Evolutionary conservation across 2,329 filamentous ascomycete species (phyloP).

Genomic region (Xylaria sp.): DNA sequence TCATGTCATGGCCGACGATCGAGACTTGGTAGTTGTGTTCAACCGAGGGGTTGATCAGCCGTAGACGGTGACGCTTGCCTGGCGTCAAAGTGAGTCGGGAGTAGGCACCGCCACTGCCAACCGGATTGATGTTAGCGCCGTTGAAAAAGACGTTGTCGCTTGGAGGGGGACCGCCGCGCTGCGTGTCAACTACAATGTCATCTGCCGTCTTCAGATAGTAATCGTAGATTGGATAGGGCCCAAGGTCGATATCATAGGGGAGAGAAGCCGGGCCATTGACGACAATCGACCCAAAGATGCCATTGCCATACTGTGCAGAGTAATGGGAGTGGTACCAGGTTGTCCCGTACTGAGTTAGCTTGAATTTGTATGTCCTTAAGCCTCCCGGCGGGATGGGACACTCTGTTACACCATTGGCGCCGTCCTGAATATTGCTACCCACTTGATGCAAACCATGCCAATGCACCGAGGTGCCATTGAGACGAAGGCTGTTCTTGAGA

Average conservation of each 20-base stretch:
- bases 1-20: constrained; percentile 57
- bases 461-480: constrained; percentile 45
- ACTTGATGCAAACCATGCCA: constrained; percentile 49
- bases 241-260: constrained; percentile 58
- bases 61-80: constrained; percentile 54
- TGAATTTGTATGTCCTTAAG: constrained; percentile 34
- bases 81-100: constrained; percentile 42
- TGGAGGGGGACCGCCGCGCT: constrained; percentile 31
- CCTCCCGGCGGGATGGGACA: constrained; percentile 39
- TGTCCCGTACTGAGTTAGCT: constrained; percentile 35
- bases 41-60: constrained; percentile 57
- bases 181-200: constrained; percentile 25
- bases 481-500: constrained; percentile 70
- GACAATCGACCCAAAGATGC: constrained; percentile 53
- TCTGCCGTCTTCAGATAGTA: constrained; percentile 53
- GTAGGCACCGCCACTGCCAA: constrained; percentile 40
- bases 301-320: constrained; percentile 52
- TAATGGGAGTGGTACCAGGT: constrained; percentile 53
- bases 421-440: constrained; percentile 45
- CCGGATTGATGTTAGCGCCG: constrained; percentile 46
- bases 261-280: constrained; percentile 49
- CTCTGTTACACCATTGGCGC: constrained; percentile 46
- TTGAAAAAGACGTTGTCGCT: constrained; percentile 50
- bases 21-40: constrained; percentile 56
- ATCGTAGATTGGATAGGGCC: constrained; percentile 56